Percentiles rank a stretch among this genome's conserved stretches.
phyloP scores from a whole-genome alignment of 306 rosid species.

The Crotalaria pallida region DNA sequence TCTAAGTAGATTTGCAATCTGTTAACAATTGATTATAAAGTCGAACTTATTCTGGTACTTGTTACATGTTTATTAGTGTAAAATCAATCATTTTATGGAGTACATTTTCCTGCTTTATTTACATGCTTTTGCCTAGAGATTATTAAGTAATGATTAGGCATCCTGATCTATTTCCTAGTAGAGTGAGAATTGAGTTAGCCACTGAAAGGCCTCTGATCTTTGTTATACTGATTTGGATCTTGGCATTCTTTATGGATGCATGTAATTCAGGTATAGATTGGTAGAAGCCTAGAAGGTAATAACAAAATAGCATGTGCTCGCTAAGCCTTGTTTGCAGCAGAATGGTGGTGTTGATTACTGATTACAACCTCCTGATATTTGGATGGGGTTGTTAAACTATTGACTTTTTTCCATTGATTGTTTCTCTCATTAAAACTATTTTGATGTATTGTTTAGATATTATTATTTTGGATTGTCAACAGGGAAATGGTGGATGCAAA shows the following conservation, averaged over 20 bases:
- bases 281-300: background rate
- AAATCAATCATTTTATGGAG: background rate
- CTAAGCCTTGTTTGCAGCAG: background rate
- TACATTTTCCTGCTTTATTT: background rate
- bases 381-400: background rate
- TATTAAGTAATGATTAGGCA: background rate
- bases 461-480: no score
- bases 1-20: background rate
- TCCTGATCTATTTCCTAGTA: background rate
- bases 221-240: background rate
- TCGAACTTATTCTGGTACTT: conserved; percentile 20
- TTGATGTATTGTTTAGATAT: no score
- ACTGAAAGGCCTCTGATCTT: background rate
- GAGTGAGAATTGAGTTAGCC: background rate
- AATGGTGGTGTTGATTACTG: background rate
- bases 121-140: background rate
- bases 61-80: conserved; percentile 8
- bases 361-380: background rate
- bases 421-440: no score
- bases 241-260: background rate
- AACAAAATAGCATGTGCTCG: background rate
- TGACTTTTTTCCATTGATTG: no score
- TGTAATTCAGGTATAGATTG: background rate
- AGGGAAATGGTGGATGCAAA: no score
- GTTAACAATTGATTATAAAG: conserved; percentile 1